Evolutionary conservation across 352 stramenopile genomes (phyloP).

Genomic region (Pythium chondricola): DNA sequence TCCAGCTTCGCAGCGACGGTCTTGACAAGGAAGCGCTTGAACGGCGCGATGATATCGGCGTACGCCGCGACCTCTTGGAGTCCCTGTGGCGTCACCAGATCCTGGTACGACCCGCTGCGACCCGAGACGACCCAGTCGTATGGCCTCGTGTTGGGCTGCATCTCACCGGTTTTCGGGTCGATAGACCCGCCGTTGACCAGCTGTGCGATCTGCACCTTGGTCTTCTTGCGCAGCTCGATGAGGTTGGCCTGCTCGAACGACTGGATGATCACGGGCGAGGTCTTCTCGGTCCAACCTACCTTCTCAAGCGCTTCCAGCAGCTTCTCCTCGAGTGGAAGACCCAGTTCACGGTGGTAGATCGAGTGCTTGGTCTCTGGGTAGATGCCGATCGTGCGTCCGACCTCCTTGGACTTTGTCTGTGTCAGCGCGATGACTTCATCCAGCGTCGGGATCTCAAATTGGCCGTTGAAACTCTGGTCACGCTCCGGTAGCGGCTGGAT

Average conservation of each 20-base stretch:
- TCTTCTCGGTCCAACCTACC: constrained; percentile 58
- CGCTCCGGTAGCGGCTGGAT: constrained; percentile 75
- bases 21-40: constrained; percentile 79
- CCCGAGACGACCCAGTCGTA: constrained; percentile 68
- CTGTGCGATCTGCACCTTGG: constrained; percentile 76
- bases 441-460: constrained; percentile 87
- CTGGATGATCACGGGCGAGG: constrained; percentile 65
- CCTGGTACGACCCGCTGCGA: constrained; percentile 39
- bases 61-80: constrained; percentile 66
- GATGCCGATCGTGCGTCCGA: constrained; percentile 64
- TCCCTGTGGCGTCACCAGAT: constrained; percentile 45
- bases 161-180: constrained; percentile 48
- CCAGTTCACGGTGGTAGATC: constrained; percentile 61
- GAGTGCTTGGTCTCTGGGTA: constrained; percentile 88
- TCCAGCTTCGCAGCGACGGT: constrained; percentile 33
- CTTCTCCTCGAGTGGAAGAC: constrained; percentile 70
- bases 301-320: constrained; percentile 63
- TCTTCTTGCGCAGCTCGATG: constrained; percentile 50
- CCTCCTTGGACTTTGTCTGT: constrained; percentile 50
- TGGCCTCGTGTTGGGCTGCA: constrained; percentile 39
- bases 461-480: constrained; percentile 72
- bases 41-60: constrained; percentile 62
- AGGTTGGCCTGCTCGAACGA: constrained; percentile 77
- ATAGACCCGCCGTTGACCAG: constrained; percentile 56
- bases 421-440: constrained; percentile 84